These are phyloP conservation scores for Penicillium chermesinum DNA, from an alignment of 495 filamentous ascomycete genomes.

Conservation along the genomic window DNA sequence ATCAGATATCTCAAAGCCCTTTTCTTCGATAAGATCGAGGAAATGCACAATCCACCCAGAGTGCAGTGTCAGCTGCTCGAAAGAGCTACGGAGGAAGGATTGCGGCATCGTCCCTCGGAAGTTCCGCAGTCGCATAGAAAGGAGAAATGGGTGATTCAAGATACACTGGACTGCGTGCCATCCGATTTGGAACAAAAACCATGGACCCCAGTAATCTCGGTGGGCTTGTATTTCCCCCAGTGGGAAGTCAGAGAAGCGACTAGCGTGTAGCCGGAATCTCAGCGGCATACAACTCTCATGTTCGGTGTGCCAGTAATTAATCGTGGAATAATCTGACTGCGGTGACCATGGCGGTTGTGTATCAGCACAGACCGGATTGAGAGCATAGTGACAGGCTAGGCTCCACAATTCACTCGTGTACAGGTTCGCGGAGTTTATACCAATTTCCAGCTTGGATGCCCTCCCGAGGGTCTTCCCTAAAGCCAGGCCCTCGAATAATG, in stretches of 20 bases:
- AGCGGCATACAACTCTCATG: slow-evolving; percentile 41
- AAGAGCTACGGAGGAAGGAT: slow-evolving; percentile 32
- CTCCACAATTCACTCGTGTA: slow-evolving; percentile 38
- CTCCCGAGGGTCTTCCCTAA: slow-evolving; percentile 3
- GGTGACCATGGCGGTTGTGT: slow-evolving; percentile 40
- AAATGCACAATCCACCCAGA: slow-evolving; percentile 31
- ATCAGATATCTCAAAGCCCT: slow-evolving; percentile 32
- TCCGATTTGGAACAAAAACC: slow-evolving; percentile 39
- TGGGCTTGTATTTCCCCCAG: slow-evolving; percentile 27
- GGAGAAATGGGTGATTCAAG: slow-evolving; percentile 40
- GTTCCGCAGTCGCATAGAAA: slow-evolving; percentile 38
- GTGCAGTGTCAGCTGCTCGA: slow-evolving; percentile 30
- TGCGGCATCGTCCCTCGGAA: slow-evolving; percentile 37
- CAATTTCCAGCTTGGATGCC: slow-evolving; percentile 28
- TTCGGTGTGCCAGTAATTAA: slow-evolving; percentile 38
- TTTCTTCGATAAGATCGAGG: slow-evolving; percentile 25
- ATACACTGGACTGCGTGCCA: slow-evolving; percentile 41
- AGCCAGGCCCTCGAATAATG: slow-evolving; percentile 3
- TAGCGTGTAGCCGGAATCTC: slow-evolving; percentile 36
- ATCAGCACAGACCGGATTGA: slow-evolving; percentile 22
- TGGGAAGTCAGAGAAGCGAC: slow-evolving; percentile 32
- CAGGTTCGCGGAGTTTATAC: slow-evolving; percentile 32
- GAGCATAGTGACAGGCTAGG: slow-evolving; percentile 35
- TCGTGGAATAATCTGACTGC: slow-evolving; percentile 37
- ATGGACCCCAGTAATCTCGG: slow-evolving; percentile 24